Percentiles rank a stretch among this genome's conserved stretches.
These are phyloP conservation scores for Phragmites australis DNA, from an alignment of 176 grass and related monocot species.

Conservation along the genomic window DNA sequence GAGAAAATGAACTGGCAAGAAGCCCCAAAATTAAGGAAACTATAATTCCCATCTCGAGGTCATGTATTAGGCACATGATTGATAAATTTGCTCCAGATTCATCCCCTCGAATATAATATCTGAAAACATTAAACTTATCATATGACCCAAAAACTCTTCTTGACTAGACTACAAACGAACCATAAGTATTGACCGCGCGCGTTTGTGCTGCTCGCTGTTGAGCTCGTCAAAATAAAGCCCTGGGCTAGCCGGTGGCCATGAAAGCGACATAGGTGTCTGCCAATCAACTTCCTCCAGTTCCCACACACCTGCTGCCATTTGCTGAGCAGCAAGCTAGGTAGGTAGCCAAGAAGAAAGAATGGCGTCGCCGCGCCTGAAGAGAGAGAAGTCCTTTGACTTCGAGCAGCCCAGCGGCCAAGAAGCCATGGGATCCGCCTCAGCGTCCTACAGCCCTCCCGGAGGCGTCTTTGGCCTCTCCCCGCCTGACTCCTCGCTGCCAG, in stretches of 20 bases:
- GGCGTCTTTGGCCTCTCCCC: constrained; percentile 32
- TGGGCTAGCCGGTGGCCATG: constrained; percentile 20
- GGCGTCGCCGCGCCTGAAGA: constrained; percentile 34
- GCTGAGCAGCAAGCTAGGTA: not conserved
- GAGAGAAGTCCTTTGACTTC: constrained; percentile 46
- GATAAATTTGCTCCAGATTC: constrained; percentile 24
- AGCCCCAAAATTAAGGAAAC: not conserved
- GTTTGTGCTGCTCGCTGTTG: constrained; percentile 21
- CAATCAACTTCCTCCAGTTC: constrained; percentile 24
- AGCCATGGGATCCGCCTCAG: constrained; percentile 41
- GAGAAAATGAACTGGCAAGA: not conserved
- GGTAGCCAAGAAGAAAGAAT: constrained; percentile 22
- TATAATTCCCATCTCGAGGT: not conserved
- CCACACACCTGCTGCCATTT: constrained; percentile 30
- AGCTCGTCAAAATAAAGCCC: constrained; percentile 17
- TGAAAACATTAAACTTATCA: constrained; percentile 54
- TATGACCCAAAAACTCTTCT: constrained; percentile 40
- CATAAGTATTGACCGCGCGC: constrained; percentile 33
- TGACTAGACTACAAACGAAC: constrained; percentile 41
- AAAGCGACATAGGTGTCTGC: constrained; percentile 38
- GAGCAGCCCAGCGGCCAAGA: constrained; percentile 18
- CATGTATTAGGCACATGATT: constrained; percentile 37
- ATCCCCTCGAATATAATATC: constrained; percentile 45
- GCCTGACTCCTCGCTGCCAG: constrained; percentile 35
- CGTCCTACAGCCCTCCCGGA: constrained; percentile 42